Evolutionary conservation across 441 rosid species (phyloP), one percentile per base, ranked within the genome.

Genomic region (Raphanus hybrid): DNA sequence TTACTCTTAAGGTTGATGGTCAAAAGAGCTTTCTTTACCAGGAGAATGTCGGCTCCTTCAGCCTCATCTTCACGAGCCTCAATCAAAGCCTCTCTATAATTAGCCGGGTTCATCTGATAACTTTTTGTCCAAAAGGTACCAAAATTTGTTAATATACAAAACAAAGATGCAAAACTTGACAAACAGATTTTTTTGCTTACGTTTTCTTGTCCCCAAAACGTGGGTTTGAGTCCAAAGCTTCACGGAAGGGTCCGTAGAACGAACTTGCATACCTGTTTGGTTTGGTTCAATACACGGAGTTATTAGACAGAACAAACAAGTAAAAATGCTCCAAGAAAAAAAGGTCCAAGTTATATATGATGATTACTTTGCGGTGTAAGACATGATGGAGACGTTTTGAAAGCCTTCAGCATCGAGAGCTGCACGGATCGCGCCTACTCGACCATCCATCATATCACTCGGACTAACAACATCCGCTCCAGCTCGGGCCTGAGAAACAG

Each of bases 401-500:
- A 91, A 95, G 68, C 99, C 99, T 85, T 89, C 97, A 45, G 91
- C 88, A 82, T 95, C 99, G 73, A 93, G 97, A 76, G 99, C 98
- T 70, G 87, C 79, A 41, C 99, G 91, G 45, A 95, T 86, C 12
- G 99, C 98, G 61, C 97, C 97, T 1, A 93, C 92, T 63, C 99
- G 97, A 6, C 98, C 99, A 83, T 95, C 99, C 99, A 95, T 95
- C 99, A 95, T 95, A 82, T 95, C 99, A 83, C 99, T 95, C 3
- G 99, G 99, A 84, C 98, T 91, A 52, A 95, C 92, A 78, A 95
- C 97, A 85, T 95, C 99, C 14, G 99, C 99, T 75, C 99, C 99
- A 81, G 99, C 98, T 75, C 90, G 89, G 9, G 97, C 98, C 98
- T 95, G 98, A 70, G 94, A 85, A 73, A 95, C 97, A 71, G 99